phyloP scores from a whole-genome alignment of 192 early-diverging fungal species.

The Haplosporangium gracile region DNA sequence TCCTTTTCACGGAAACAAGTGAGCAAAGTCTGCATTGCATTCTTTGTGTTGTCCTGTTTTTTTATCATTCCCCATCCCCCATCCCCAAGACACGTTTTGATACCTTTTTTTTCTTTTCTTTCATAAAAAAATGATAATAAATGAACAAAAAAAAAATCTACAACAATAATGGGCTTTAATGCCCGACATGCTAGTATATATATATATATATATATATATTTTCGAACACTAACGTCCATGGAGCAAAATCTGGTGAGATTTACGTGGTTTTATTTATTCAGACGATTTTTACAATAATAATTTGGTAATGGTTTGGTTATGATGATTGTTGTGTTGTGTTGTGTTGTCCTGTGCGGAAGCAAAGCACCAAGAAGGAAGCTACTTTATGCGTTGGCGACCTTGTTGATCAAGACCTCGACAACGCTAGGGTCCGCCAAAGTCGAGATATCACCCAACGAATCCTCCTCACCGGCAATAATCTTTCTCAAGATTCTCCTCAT shows the following conservation, averaged over 20 bases:
- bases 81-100: neutral
- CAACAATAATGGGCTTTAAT: too few relatives aligned
- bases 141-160: neutral
- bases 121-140: neutral
- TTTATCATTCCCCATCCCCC: neutral
- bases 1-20: too few relatives aligned
- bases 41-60: neutral
- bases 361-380: too few relatives aligned
- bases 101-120: neutral
- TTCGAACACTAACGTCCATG: too few relatives aligned
- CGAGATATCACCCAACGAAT: slow-evolving; percentile 88
- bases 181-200: too few relatives aligned
- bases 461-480: slow-evolving; percentile 87
- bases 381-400: slow-evolving; percentile 49
- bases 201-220: too few relatives aligned
- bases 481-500: slow-evolving; percentile 96
- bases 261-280: too few relatives aligned
- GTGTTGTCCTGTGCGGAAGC: too few relatives aligned
- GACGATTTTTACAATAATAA: too few relatives aligned
- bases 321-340: too few relatives aligned
- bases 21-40: neutral
- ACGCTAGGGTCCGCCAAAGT: slow-evolving; percentile 86
- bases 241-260: too few relatives aligned
- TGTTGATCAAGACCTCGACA: slow-evolving; percentile 54
- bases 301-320: too few relatives aligned